A percentile compares a stretch with the other conserved stretches of the same genome.
Conservation (phyloP, 495 filamentous ascomycete genomes). For the Aspergillus ellipticus region DNA sequence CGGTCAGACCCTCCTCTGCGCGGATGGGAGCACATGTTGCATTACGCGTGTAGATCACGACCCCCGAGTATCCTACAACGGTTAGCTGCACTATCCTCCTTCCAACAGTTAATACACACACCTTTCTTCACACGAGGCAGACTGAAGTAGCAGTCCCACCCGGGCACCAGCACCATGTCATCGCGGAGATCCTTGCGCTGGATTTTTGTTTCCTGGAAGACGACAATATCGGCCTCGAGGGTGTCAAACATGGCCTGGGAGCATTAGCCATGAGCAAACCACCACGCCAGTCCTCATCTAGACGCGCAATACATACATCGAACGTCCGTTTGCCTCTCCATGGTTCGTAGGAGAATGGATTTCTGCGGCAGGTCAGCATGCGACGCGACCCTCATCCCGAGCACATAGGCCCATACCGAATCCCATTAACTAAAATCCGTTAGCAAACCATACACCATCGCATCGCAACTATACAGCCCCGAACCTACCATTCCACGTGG, state of each 20-base stretch:
- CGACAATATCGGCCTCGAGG: slow-evolving; percentile 87
- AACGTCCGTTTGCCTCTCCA: slow-evolving; percentile 88
- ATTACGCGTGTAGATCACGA: slow-evolving; percentile 93
- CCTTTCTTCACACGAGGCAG: slow-evolving; percentile 92
- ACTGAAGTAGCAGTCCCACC: slow-evolving; percentile 97
- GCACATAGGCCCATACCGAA: slow-evolving; percentile 54
- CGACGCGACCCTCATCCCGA: not conserved
- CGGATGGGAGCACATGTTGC: slow-evolving; percentile 81
- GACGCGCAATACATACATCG: slow-evolving; percentile 44
- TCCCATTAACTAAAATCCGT: slow-evolving; percentile 75
- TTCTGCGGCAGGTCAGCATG: slow-evolving; percentile 45
- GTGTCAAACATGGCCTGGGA: slow-evolving; percentile 85
- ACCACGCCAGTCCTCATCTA: too few relatives aligned
- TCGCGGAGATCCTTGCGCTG: slow-evolving; percentile 89
- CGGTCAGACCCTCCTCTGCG: slow-evolving; percentile 90
- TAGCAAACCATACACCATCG: slow-evolving; percentile 1
- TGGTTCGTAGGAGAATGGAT: slow-evolving; percentile 93
- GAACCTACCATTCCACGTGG: slow-evolving; percentile 86
- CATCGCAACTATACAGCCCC: not conserved
- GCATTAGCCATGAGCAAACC: not conserved
- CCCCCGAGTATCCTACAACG: slow-evolving; percentile 82
- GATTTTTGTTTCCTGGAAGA: slow-evolving; percentile 96
- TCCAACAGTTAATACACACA: slow-evolving; percentile 24
- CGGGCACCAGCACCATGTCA: slow-evolving; percentile 93
- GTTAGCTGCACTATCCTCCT: slow-evolving; percentile 1